phyloP scores from a whole-genome alignment of 164 flowering plant genomes.

The Aristolochia fimbriata region DNA sequence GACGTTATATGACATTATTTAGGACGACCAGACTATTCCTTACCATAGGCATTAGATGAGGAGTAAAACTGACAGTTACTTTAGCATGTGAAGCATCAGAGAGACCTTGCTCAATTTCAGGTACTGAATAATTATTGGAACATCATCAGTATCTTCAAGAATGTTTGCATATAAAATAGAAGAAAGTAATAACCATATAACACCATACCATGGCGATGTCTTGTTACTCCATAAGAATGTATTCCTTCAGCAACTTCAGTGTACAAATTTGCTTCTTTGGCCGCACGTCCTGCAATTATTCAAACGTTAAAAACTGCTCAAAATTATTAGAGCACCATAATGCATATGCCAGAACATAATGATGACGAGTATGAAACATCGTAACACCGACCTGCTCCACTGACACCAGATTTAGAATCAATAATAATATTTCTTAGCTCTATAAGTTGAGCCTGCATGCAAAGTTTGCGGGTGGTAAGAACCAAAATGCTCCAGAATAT shows the following conservation, averaged over 20 bases:
- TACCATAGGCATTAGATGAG: constrained; percentile 98
- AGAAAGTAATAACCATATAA: neutral
- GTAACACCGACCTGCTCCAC: constrained; percentile 82
- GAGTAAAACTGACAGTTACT: constrained; percentile 91
- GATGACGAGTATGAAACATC: too few relatives aligned
- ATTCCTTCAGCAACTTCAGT: constrained; percentile 96
- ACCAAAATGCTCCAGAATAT: neutral
- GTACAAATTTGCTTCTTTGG: constrained; percentile 82
- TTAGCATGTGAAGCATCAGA: constrained; percentile 64
- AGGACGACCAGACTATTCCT: too few relatives aligned
- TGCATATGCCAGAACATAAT: too few relatives aligned
- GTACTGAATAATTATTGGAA: constrained; percentile 41
- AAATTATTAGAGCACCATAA: too few relatives aligned
- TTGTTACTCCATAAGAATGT: constrained; percentile 78
- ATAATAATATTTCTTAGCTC: constrained; percentile 55
- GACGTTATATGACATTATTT: too few relatives aligned
- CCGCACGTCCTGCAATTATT: constrained; percentile 68
- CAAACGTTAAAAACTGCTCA: neutral
- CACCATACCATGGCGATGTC: constrained; percentile 87
- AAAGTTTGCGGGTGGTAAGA: neutral
- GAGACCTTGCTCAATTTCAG: constrained; percentile 97
- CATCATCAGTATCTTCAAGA: neutral
- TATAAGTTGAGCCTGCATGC: constrained; percentile 70
- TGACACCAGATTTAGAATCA: constrained; percentile 97
- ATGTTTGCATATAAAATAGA: neutral